Evolutionary conservation across 805 yeast species (phyloP).

Genomic region (Candida nonsorbophila): DNA sequence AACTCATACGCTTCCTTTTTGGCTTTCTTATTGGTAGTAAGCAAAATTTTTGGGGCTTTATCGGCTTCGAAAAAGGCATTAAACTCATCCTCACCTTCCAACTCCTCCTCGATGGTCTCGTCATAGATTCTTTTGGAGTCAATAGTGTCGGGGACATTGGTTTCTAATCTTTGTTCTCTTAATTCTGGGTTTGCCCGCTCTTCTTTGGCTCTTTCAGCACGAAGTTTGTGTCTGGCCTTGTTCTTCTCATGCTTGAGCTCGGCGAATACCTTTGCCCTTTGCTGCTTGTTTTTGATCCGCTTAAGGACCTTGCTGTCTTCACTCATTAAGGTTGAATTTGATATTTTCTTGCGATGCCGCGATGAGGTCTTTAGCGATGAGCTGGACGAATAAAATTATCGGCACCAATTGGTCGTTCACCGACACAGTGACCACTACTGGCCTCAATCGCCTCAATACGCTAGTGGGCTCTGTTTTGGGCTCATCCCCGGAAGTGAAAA

Average conservation of each 20-base stretch:
- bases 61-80: constrained; percentile 42
- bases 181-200: constrained; percentile 81
- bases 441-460: neutral
- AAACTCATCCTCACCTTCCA: constrained; percentile 64
- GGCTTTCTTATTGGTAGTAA: constrained; percentile 87
- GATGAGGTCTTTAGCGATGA: constrained; percentile 4
- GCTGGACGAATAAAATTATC: neutral
- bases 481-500: neutral
- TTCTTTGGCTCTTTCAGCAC: constrained; percentile 82
- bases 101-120: constrained; percentile 65
- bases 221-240: constrained; percentile 68
- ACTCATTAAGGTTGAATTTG: constrained; percentile 10
- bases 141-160: constrained; percentile 75
- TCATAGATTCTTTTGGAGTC: constrained; percentile 82
- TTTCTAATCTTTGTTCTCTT: constrained; percentile 70
- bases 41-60: constrained; percentile 75
- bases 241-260: constrained; percentile 68
- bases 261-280: constrained; percentile 73
- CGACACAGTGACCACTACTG: constrained; percentile 1
- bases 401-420: neutral
- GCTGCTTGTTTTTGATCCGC: constrained; percentile 66
- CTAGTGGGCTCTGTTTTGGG: neutral
- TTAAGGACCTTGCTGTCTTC: constrained; percentile 27
- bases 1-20: constrained; percentile 84
- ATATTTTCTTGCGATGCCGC: constrained; percentile 1